A percentile compares a stretch with the other conserved stretches of the same genome.
These are phyloP conservation scores for Inonotus obliquus DNA, from an alignment of 1,284 basidiomycete species.

Conservation along the genomic window DNA sequence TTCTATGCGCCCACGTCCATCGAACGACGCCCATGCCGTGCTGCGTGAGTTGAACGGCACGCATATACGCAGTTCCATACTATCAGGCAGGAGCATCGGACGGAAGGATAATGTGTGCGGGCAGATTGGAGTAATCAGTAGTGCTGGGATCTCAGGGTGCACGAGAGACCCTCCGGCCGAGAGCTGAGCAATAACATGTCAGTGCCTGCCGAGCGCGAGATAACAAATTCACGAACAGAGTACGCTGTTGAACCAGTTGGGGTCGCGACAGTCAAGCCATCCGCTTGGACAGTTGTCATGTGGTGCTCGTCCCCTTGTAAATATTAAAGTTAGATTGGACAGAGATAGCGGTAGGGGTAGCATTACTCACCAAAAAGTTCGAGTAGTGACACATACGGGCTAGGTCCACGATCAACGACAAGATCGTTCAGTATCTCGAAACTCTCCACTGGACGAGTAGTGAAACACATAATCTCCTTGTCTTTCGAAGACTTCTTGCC, in stretches of 20 bases:
- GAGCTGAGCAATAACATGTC: constrained; percentile 44
- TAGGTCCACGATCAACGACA: constrained; percentile 96
- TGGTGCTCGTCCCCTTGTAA: constrained; percentile 92
- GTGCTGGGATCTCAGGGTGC: constrained; percentile 95
- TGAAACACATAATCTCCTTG: constrained; percentile 97
- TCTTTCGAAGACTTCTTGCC: constrained; percentile 58
- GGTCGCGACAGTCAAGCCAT: constrained; percentile 93
- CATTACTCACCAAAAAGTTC: constrained; percentile 85
- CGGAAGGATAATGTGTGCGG: constrained; percentile 98
- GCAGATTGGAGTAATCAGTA: constrained; percentile 97
- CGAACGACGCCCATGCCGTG: constrained; percentile 99
- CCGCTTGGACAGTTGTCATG: constrained; percentile 98
- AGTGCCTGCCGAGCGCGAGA: constrained; percentile 4
- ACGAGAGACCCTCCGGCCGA: constrained; percentile 98
- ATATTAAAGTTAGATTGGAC: constrained; percentile 4
- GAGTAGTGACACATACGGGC: constrained; percentile 93
- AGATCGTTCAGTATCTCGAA: constrained; percentile 99
- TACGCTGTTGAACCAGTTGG: constrained; percentile 99
- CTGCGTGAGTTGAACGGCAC: constrained; percentile 98
- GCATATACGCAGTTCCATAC: constrained; percentile 97
- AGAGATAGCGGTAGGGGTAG: not conserved
- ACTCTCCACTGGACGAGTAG: constrained; percentile 91
- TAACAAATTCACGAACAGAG: constrained; percentile 53
- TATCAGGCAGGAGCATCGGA: constrained; percentile 97
- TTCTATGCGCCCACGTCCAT: constrained; percentile 95